Conservation (phyloP, 2,329 filamentous ascomycete species). For the Biscogniauxia mediterranea region DNA sequence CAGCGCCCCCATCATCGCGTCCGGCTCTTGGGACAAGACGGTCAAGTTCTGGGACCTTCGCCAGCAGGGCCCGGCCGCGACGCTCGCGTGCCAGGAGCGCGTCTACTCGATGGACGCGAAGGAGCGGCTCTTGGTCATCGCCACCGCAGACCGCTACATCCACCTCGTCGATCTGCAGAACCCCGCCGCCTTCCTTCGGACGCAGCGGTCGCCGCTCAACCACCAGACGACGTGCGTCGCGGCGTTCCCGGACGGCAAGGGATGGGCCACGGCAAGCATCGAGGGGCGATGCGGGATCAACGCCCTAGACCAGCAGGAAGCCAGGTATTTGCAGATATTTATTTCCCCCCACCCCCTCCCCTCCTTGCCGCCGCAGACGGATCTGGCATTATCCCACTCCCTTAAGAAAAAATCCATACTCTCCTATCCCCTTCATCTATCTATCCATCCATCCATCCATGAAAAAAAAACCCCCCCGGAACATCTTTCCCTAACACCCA, state of each 20-base stretch:
- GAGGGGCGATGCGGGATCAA: constrained; percentile 31
- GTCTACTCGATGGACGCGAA: constrained; percentile 39
- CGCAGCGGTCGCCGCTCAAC: constrained; percentile 23
- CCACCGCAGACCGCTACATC: constrained; percentile 31
- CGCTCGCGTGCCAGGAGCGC: constrained; percentile 48
- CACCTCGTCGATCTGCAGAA: constrained; percentile 34
- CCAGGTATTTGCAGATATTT: constrained; percentile 17
- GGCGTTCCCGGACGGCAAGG: constrained; percentile 27
- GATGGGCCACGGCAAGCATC: constrained; percentile 31
- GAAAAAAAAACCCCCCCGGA: no score
- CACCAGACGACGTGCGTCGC: constrained; percentile 32
- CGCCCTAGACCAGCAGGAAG: constrained; percentile 18
- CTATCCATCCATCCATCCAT: neutral
- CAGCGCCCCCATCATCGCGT: constrained; percentile 27
- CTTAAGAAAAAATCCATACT: neutral
- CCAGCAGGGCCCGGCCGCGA: constrained; percentile 39
- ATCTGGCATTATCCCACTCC: no score
- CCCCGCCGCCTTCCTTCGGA: constrained; percentile 18
- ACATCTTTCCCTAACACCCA: neutral
- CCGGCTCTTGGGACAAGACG: constrained; percentile 54
- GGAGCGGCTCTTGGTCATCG: constrained; percentile 29
- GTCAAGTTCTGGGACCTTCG: constrained; percentile 58
- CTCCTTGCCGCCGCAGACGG: no score
- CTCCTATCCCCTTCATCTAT: neutral
- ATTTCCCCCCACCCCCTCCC: neutral